Evolutionary conservation across 2,329 filamentous ascomycete genomes (phyloP).

Genomic region (Hortaea werneckii): DNA sequence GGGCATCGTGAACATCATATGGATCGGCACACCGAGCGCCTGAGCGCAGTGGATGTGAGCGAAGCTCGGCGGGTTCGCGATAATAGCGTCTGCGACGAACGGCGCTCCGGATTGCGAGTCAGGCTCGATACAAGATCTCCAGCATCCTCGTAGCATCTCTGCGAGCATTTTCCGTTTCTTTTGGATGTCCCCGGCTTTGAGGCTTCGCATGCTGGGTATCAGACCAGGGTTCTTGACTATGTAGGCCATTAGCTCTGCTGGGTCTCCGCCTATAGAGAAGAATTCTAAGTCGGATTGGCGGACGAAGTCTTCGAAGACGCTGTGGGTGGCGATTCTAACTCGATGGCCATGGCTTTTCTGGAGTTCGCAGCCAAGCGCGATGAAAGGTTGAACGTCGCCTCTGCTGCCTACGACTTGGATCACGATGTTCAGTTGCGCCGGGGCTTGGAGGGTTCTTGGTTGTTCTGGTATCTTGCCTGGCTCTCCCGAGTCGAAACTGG

Average conservation of each 20-base stretch:
- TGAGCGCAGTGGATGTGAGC: constrained; percentile 65
- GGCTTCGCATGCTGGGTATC: constrained; percentile 15
- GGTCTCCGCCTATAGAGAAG: constrained; percentile 67
- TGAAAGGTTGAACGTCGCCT: constrained; percentile 67
- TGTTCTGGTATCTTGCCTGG: too few relatives aligned
- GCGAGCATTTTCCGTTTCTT: constrained; percentile 12
- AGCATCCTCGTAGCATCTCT: constrained; percentile 20
- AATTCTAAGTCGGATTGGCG: constrained; percentile 64
- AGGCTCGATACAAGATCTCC: constrained; percentile 18
- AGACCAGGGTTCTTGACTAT: constrained; percentile 26
- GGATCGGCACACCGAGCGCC: constrained; percentile 41
- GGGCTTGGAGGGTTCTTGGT: too few relatives aligned
- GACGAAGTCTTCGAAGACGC: constrained; percentile 58
- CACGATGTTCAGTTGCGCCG: constrained; percentile 49
- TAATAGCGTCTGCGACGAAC: constrained; percentile 73
- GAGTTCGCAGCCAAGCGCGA: constrained; percentile 57
- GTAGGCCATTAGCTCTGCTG: constrained; percentile 55
- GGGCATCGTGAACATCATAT: constrained; percentile 88
- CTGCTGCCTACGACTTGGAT: constrained; percentile 67
- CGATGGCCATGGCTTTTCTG: constrained; percentile 57
- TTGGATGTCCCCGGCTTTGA: constrained; percentile 19
- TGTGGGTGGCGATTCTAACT: constrained; percentile 63
- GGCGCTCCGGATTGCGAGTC: constrained; percentile 41
- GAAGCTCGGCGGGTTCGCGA: constrained; percentile 66
- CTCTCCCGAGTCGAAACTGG: too few relatives aligned